These are phyloP conservation scores for Suillus variegatus DNA, from an alignment of 768 basidiomycete species.

Conservation along the genomic window DNA sequence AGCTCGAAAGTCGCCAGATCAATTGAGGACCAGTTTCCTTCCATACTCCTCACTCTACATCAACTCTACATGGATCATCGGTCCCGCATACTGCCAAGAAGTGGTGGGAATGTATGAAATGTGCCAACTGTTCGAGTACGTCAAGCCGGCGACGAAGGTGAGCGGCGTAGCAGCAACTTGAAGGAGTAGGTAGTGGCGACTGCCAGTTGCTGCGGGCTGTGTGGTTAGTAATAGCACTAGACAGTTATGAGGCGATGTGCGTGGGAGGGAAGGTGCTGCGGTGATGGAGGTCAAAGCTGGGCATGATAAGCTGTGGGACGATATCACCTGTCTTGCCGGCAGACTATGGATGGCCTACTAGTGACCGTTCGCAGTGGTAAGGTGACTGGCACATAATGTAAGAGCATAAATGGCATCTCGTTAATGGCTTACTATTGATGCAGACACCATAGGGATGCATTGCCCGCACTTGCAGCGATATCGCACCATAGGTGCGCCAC, in stretches of 20 bases:
- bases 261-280: not conserved
- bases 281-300: not conserved
- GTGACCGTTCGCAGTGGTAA: not conserved
- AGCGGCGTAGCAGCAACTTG: not conserved
- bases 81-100: not conserved
- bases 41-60: too few relatives aligned
- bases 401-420: not conserved
- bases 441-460: not conserved
- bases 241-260: not conserved
- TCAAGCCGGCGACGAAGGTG: not conserved
- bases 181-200: not conserved
- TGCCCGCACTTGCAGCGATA: not conserved
- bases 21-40: too few relatives aligned
- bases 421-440: not conserved
- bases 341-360: not conserved
- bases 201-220: not conserved
- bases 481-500: not conserved
- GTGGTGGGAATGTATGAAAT: not conserved
- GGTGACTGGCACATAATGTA: not conserved
- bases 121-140: not conserved
- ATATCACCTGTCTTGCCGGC: not conserved
- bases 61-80: too few relatives aligned
- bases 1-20: too few relatives aligned
- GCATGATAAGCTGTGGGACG: not conserved
- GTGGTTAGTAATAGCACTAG: not conserved